Base-by-base conservation (phyloP, 768 basidiomycete species). In the Lactarius hatsudake region DNA sequence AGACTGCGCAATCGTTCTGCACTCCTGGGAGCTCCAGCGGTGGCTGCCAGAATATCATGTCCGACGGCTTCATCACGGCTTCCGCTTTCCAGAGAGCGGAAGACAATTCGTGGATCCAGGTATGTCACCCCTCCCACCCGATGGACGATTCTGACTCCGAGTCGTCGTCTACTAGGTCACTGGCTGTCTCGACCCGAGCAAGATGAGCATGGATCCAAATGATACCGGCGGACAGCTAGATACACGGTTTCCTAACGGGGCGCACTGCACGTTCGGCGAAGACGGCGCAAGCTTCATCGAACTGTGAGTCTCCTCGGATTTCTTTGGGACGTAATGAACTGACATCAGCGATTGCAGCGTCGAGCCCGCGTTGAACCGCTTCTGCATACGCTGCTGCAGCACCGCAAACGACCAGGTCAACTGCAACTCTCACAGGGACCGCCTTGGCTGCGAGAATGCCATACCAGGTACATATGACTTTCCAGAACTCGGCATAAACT, bases 161-260 rank as follows among this genome's bases (percentile, higher is more conserved):
- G 15, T 13, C 30, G 10, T 9, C 43, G n/a, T 28, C 26, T n/a
- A n/a, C n/a, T 57, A 81, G 80, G 73, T 80, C 48, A 81, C 80
- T 5, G 79, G 80, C n/a, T 81, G 80, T 60, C 70, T 81, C 54
- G 76, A 77, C 59, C 36, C 66, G 63, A 71, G 75, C 63, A 76
- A 78, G 23, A 79, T 77, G 48, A 72, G 72, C 9, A 71, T 73
- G 18, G 70, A 66, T 23, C 63, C 71, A 15, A 69, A 66, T 56
- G 82, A 84, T 51, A 75, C 76, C 5, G 83, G 83, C 7, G 83
- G 83, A 12, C 83, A 84, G 69, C 79, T 83, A 65, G 83, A 84
- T 59, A 76, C 79, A 53, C 79, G 83, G 28, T 84, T 79, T 70
- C 83, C 82, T 1, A 79, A 84, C 59, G 83, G 83, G n/a, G 83